Evolutionary conservation across 2,329 filamentous ascomycete genomes (phyloP).

Genomic region (Cordyceps pruinosa): DNA sequence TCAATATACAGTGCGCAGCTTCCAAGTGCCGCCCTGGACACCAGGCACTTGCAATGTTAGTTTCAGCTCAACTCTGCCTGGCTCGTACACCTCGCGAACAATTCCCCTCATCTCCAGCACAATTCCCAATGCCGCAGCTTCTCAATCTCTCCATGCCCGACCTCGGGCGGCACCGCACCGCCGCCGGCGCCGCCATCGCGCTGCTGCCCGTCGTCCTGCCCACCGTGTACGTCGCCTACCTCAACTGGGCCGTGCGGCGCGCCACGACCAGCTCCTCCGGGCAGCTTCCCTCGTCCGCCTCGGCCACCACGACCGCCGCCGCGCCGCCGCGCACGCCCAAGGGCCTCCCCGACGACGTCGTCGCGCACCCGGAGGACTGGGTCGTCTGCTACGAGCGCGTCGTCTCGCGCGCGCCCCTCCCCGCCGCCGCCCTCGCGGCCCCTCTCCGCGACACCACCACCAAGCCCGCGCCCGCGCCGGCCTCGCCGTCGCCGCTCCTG

Average conservation of each 20-base stretch:
- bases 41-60: neutral
- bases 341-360: conserved; percentile 19
- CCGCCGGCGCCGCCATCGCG: neutral
- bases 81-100: neutral
- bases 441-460: too few species aligned
- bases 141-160: neutral
- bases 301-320: neutral
- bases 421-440: conserved; percentile 9
- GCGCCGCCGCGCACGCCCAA: neutral
- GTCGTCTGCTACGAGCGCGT: conserved; percentile 24
- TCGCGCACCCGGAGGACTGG: conserved; percentile 18
- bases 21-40: neutral
- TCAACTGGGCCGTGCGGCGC: conserved; percentile 10
- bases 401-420: conserved; percentile 19
- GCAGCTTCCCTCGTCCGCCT: neutral
- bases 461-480: neutral
- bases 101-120: neutral
- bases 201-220: conserved; percentile 13
- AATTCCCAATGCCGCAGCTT: neutral
- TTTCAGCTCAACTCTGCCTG: neutral
- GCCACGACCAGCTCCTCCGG: conserved; percentile 11
- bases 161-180: neutral
- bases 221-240: conserved; percentile 14
- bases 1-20: neutral
- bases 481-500: conserved; percentile 17